A percentile compares a stretch with the other conserved stretches of the same genome.
These are phyloP conservation scores for Glarea lozoyensis DNA, from an alignment of 495 filamentous ascomycete genomes.

Conservation along the genomic window DNA sequence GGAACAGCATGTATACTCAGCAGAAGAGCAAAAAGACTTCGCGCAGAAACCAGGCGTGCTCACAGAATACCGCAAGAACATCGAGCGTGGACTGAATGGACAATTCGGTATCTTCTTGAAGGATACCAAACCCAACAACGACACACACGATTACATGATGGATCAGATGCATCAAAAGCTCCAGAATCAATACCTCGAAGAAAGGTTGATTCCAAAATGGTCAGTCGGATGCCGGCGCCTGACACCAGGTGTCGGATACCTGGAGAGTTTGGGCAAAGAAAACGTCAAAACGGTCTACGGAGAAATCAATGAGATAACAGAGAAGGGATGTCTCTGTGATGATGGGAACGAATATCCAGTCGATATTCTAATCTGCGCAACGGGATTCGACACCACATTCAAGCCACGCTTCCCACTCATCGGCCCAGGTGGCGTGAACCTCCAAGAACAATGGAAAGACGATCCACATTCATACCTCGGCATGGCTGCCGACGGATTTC, in stretches of 20 bases:
- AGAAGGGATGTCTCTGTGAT: conserved; percentile 34
- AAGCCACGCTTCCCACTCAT: conserved; percentile 45
- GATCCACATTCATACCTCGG: conserved; percentile 46
- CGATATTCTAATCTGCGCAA: conserved; percentile 48
- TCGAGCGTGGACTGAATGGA: conserved; percentile 36
- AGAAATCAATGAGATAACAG: conserved; percentile 38
- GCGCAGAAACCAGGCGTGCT: conserved; percentile 28
- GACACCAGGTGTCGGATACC: conserved; percentile 51
- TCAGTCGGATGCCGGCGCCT: conserved; percentile 50
- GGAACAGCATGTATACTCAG: conserved; percentile 24
- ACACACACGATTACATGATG: conserved; percentile 20
- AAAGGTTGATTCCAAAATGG: conserved; percentile 47
- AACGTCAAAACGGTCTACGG: conserved; percentile 44
- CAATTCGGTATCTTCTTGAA: conserved; percentile 37
- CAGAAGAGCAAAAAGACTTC: conserved; percentile 26
- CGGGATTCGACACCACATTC: conserved; percentile 45
- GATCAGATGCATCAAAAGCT: conserved; percentile 35
- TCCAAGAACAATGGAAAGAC: conserved; percentile 36
- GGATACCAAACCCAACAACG: conserved; percentile 28
- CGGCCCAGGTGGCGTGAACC: conserved; percentile 32
- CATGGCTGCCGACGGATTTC: conserved; percentile 43
- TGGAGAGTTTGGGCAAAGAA: conserved; percentile 45
- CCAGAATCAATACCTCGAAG: conserved; percentile 25
- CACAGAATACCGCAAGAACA: conserved; percentile 26
- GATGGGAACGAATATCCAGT: conserved; percentile 36